These are phyloP conservation scores for Phialophora expanda DNA, from an alignment of 2,329 filamentous ascomycete genomes.

Conservation along the genomic window DNA sequence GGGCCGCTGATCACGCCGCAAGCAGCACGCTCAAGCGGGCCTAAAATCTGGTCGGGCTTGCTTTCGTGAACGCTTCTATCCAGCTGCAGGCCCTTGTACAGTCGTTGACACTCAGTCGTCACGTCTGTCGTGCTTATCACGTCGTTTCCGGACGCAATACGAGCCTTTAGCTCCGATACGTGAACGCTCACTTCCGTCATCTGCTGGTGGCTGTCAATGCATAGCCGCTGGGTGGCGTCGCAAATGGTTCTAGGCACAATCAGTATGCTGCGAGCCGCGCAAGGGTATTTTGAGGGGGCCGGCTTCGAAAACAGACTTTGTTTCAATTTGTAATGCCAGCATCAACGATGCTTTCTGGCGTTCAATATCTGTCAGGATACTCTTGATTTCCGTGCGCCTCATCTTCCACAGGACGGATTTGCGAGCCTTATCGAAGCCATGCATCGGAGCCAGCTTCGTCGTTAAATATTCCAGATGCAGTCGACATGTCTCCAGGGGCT, in stretches of 20 bases:
- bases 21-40: background rate
- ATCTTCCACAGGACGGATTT: slow-evolving; percentile 6
- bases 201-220: background rate
- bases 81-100: background rate
- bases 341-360: slow-evolving; percentile 4
- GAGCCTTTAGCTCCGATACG: slow-evolving; percentile 1
- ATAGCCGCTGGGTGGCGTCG: background rate
- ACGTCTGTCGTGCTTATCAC: background rate
- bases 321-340: background rate
- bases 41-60: background rate
- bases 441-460: background rate
- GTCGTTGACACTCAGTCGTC: background rate
- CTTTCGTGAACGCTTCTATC: background rate
- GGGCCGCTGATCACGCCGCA: background rate
- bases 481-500: background rate
- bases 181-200: background rate
- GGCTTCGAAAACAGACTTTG: background rate
- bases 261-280: background rate
- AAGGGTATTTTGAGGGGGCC: background rate
- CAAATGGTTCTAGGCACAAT: background rate
- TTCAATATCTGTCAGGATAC: slow-evolving; percentile 3
- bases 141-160: background rate
- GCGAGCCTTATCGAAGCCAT: slow-evolving; percentile 2
- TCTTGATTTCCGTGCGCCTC: background rate
- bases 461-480: slow-evolving; percentile 1